Conservation (phyloP, 2,329 filamentous ascomycete genomes). For the Fusarium anguioides region DNA sequence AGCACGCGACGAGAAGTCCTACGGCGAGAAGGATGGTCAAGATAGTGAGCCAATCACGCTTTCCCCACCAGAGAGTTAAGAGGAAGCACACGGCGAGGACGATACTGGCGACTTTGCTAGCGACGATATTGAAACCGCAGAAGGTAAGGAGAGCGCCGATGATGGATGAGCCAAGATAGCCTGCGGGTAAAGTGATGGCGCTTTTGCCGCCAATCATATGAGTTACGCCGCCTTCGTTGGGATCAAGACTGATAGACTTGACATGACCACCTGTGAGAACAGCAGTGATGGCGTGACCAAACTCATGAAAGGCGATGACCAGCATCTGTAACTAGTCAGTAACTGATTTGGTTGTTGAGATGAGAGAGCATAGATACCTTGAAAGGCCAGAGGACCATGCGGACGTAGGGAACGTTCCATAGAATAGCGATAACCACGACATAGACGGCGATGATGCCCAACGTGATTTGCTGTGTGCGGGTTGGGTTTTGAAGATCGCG, state of each 20-base stretch:
- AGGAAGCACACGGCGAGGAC: conserved; percentile 79
- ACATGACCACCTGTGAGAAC: conserved; percentile 78
- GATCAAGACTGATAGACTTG: conserved; percentile 79
- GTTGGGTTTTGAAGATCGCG: conserved; percentile 69
- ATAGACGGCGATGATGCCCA: conserved; percentile 78
- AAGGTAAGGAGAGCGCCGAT: conserved; percentile 83
- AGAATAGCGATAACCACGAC: conserved; percentile 78
- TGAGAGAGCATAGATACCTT: conserved; percentile 65
- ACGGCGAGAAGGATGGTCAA: conserved; percentile 76
- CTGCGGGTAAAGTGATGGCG: conserved; percentile 78
- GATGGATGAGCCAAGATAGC: conserved; percentile 80
- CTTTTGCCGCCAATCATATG: conserved; percentile 79
- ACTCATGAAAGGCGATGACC: conserved; percentile 85
- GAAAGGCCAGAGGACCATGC: conserved; percentile 81
- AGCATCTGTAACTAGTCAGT: conserved; percentile 69
- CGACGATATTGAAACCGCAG: conserved; percentile 84
- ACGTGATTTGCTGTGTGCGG: conserved; percentile 75
- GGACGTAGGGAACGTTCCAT: conserved; percentile 84
- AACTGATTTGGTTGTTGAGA: background rate
- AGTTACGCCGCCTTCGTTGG: conserved; percentile 82
- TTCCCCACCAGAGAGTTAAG: conserved; percentile 84
- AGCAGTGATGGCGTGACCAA: conserved; percentile 79
- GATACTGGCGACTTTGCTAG: conserved; percentile 81
- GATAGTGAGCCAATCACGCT: conserved; percentile 82
- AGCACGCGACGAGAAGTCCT: conserved; percentile 76